phyloP scores from a whole-genome alignment of 2,329 filamentous ascomycete species.

The Fusarium scirpi region DNA sequence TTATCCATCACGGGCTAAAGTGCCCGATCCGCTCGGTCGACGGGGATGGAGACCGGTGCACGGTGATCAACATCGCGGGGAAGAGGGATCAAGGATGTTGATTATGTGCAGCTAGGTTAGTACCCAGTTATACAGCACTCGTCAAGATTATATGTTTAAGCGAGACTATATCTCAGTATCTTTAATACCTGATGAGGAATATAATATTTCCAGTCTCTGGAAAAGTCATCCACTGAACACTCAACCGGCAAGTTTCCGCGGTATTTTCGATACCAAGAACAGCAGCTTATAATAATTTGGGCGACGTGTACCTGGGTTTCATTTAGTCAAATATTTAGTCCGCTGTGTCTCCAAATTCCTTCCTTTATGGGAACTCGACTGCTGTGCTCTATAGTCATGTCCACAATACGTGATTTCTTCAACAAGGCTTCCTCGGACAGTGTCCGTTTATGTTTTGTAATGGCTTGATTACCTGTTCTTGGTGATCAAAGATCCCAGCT shows the following conservation, averaged over 20 bases:
- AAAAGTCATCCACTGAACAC: conserved; percentile 9
- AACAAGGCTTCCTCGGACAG: background rate
- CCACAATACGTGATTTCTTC: background rate
- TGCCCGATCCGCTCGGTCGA: conserved; percentile 41
- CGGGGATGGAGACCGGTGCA: conserved; percentile 37
- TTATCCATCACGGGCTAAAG: conserved; percentile 4
- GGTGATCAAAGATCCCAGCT: conserved; percentile 10
- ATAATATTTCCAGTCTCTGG: background rate
- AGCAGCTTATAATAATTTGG: background rate
- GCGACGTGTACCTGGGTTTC: background rate
- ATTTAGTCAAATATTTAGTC: background rate
- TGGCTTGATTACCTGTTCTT: background rate
- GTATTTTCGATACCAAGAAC: background rate
- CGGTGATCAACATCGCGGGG: conserved; percentile 11
- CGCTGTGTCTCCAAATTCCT: background rate
- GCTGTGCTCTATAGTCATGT: background rate
- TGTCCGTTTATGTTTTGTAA: background rate
- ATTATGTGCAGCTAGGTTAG: background rate
- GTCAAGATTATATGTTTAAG: background rate
- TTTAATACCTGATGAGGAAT: background rate
- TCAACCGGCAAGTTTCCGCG: conserved; percentile 41
- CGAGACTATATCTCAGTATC: background rate
- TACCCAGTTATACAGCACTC: background rate
- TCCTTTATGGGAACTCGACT: background rate
- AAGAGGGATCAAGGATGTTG: conserved; percentile 5